Base-by-base conservation (phyloP, 345 rosid genomes). In the Pistacia vera region DNA sequence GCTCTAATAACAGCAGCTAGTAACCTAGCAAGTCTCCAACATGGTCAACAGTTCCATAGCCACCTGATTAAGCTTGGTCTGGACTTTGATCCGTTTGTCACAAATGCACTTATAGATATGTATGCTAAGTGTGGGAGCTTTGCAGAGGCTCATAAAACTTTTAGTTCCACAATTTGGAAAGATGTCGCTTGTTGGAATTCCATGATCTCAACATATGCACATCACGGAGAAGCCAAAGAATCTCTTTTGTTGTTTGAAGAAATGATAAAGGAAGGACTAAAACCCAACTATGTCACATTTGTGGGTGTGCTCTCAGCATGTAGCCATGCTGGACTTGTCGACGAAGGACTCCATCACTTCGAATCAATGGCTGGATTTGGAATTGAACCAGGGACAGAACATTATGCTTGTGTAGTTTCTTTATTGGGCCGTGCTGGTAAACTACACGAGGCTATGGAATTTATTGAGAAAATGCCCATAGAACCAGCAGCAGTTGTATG, bases 101-200 rank as follows among this genome's bases (percentile, higher is more conserved):
- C 86, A 59, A 91, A 89, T 79, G 83, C 97, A 41, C 82, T 90
- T 51, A 56, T 93, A 63, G 91, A 90, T 73, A 93, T 90, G 98
- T 91, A 91, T 58, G 86, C 92, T 59, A 93, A 93, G 83, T 88
- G 97, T 74, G 97, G 97, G 79, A 86, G 88, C 75, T 83, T 90
- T 5, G 80, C 75, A 78, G 90, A 86, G 64, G 92, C 98, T 55
- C 30, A 75, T 30, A 85, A 82, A 78, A 81, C 87, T 73, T 91
- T 89, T 80, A 61, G 46, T 76, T 81, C 79, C 7, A 62, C 85
- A 44, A 35, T 44, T 58, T 68, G 82, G 73, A 88, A 85, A 85
- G 92, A 90, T 73, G 72, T 81, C 2, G 82, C 84, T 41, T 90
- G 95, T 75, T 91, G 93, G 97, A 93, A 91, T 77, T 86, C 95